Percentiles rank a stretch among this genome's conserved stretches.
Evolutionary conservation across 2,329 filamentous ascomycete genomes (phyloP).

Genomic region (Diaporthe nobilis): DNA sequence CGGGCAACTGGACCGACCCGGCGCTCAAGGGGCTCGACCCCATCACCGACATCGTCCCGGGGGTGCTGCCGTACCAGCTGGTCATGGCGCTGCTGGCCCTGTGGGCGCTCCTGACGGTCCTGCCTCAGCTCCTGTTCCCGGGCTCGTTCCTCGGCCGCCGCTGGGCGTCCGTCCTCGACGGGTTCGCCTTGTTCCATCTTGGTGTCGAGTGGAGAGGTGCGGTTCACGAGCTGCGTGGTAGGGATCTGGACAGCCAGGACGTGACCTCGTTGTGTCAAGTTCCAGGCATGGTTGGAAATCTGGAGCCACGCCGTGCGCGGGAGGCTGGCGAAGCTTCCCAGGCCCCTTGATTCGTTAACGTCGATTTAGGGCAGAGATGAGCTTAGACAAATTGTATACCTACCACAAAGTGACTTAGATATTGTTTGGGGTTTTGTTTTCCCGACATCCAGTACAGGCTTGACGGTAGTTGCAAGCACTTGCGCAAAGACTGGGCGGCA

Average conservation of each 20-base stretch:
- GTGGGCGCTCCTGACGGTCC: neutral
- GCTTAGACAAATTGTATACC: no score
- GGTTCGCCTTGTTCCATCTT: neutral
- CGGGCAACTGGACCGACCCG: slow-evolving; percentile 14
- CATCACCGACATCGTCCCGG: neutral
- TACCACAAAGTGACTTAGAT: no score
- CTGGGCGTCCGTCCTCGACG: slow-evolving; percentile 15
- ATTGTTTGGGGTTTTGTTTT: no score
- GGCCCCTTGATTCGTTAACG: neutral
- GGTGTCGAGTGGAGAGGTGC: neutral
- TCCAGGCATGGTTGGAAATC: neutral
- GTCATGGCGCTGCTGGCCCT: neutral
- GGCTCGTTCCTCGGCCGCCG: slow-evolving; percentile 5
- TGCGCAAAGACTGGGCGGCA: no score
- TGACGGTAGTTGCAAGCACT: no score
- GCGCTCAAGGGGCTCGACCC: slow-evolving; percentile 8
- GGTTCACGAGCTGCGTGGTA: neutral
- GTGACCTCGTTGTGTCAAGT: neutral
- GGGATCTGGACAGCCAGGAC: neutral
- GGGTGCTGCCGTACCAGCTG: slow-evolving; percentile 1
- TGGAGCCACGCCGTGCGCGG: neutral
- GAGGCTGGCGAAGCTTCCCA: neutral
- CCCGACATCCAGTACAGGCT: no score
- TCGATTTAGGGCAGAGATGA: no score
- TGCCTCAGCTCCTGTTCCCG: slow-evolving; percentile 6